A percentile compares a stretch with the other conserved stretches of the same genome.
Conservation (phyloP, 495 filamentous ascomycete species). For the Talaromyces adpressus region DNA sequence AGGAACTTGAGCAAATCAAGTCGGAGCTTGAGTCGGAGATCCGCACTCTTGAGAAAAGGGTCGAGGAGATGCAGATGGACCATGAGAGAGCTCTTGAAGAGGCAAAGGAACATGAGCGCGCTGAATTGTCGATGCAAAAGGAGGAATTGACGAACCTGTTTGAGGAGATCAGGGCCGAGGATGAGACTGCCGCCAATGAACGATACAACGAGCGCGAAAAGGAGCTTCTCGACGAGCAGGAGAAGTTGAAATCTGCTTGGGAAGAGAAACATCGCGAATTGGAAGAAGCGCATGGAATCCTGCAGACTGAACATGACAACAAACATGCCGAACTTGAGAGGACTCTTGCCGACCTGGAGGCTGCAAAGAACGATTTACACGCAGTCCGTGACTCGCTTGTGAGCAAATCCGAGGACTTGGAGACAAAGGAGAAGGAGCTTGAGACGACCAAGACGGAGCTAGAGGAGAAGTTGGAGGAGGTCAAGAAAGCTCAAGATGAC, state of each 20-base stretch:
- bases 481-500: slow-evolving; percentile 6
- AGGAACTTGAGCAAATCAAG: slow-evolving; percentile 31
- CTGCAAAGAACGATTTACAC: slow-evolving; percentile 22
- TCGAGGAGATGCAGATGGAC: slow-evolving; percentile 31
- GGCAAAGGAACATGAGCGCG: slow-evolving; percentile 32
- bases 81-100: slow-evolving; percentile 32
- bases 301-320: slow-evolving; percentile 32
- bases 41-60: slow-evolving; percentile 38
- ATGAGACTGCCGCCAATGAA: slow-evolving; percentile 35
- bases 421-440: slow-evolving; percentile 15
- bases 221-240: slow-evolving; percentile 30
- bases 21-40: slow-evolving; percentile 44
- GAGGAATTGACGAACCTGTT: slow-evolving; percentile 39
- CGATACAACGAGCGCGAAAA: slow-evolving; percentile 32
- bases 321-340: slow-evolving; percentile 24
- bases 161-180: slow-evolving; percentile 42
- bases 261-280: slow-evolving; percentile 37
- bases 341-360: slow-evolving; percentile 26
- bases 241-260: slow-evolving; percentile 32
- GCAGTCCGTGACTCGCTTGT: slow-evolving; percentile 21
- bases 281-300: slow-evolving; percentile 30
- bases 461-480: slow-evolving; percentile 2
- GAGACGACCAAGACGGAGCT: slow-evolving; percentile 9
- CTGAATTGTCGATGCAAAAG: slow-evolving; percentile 32
- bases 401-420: slow-evolving; percentile 22